phyloP scores from a whole-genome alignment of 208 protist species.

The Leishmania tarentolae region DNA sequence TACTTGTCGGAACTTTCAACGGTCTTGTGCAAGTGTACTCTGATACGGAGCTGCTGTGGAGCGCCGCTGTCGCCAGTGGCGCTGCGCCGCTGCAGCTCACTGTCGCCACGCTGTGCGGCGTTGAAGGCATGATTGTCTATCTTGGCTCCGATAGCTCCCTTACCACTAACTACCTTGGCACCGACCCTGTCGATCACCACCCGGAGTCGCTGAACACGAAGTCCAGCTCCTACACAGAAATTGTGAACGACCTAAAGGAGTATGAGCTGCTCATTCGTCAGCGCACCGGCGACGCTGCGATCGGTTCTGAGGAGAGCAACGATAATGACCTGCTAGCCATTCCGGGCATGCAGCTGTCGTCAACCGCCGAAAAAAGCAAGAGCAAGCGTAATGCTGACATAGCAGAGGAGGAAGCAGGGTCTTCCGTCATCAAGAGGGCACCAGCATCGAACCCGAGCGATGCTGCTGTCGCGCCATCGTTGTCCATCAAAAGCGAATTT shows the following conservation, averaged over 20 bases:
- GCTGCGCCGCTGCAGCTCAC: constrained; percentile 54
- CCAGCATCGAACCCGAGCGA: neutral
- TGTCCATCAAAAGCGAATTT: constrained; percentile 19
- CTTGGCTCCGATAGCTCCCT: constrained; percentile 69
- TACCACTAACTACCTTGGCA: constrained; percentile 92
- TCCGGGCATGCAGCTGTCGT: neutral
- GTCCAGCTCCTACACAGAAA: constrained; percentile 77
- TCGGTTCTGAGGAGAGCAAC: neutral
- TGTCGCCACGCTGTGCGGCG: constrained; percentile 64
- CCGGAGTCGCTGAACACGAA: constrained; percentile 79
- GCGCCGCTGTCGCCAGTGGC: constrained; percentile 49
- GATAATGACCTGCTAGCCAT: constrained; percentile 7
- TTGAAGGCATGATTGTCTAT: constrained; percentile 80
- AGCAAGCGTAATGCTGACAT: neutral
- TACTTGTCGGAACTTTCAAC: constrained; percentile 82
- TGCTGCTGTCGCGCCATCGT: neutral
- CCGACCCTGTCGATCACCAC: constrained; percentile 80
- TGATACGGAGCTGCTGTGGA: constrained; percentile 90
- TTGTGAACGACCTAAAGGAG: constrained; percentile 80
- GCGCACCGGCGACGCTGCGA: constrained; percentile 4
- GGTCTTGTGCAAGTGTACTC: constrained; percentile 83
- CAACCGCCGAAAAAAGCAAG: neutral
- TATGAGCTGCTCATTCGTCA: constrained; percentile 73
- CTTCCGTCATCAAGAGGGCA: neutral
- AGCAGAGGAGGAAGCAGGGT: neutral